These are phyloP conservation scores for Daldinia vernicosa DNA, from an alignment of 495 filamentous ascomycete species.

Conservation along the genomic window DNA sequence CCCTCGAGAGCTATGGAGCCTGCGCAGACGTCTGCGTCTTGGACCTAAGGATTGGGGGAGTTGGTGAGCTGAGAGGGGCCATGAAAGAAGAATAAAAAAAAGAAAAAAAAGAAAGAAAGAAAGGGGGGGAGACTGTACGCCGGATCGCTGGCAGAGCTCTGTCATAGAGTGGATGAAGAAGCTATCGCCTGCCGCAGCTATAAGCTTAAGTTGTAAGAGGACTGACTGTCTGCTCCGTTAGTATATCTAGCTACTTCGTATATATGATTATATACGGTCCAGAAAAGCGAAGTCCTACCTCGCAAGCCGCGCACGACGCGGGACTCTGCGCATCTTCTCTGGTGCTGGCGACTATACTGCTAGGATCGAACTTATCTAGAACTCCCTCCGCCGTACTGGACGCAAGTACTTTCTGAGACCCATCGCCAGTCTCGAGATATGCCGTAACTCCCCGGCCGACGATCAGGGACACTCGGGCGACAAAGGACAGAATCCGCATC, in stretches of 20 bases:
- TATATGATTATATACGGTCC: not conserved
- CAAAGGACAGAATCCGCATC: slow-evolving; percentile 24
- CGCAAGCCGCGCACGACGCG: slow-evolving; percentile 57
- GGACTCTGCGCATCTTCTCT: slow-evolving; percentile 55
- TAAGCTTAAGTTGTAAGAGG: slow-evolving; percentile 56
- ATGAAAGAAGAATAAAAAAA: not conserved
- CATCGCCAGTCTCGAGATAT: not conserved
- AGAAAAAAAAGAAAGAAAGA: not conserved
- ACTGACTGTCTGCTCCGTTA: slow-evolving; percentile 47
- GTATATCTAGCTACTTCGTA: slow-evolving; percentile 8
- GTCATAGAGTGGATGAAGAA: slow-evolving; percentile 54
- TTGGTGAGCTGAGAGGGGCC: not conserved
- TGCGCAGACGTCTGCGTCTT: slow-evolving; percentile 61
- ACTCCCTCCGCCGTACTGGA: not conserved
- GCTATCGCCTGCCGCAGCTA: slow-evolving; percentile 54
- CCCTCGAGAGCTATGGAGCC: slow-evolving; percentile 59
- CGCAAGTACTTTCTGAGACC: slow-evolving; percentile 20
- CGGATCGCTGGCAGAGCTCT: slow-evolving; percentile 56
- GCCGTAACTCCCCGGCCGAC: not conserved
- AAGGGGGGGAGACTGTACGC: slow-evolving; percentile 47
- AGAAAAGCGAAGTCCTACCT: slow-evolving; percentile 46
- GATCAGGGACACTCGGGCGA: not conserved
- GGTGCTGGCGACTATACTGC: slow-evolving; percentile 38
- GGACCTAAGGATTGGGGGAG: slow-evolving; percentile 21
- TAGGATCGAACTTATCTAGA: not conserved